A percentile compares a stretch with the other conserved stretches of the same genome.
These are phyloP conservation scores for Monosporozyma aerobia DNA, from an alignment of 805 yeast species.

Conservation along the genomic window DNA sequence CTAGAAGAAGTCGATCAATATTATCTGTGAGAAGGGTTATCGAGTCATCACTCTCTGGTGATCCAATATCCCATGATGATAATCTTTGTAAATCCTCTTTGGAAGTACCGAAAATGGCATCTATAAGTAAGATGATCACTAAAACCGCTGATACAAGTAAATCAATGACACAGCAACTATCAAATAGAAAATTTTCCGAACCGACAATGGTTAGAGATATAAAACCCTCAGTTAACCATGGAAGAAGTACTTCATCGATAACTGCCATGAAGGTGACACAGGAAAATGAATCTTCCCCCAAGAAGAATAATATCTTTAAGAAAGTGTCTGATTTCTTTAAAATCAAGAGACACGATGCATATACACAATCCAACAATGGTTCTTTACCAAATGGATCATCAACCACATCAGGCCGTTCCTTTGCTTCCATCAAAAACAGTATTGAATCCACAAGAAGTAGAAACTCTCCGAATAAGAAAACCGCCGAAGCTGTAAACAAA, in stretches of 20 bases:
- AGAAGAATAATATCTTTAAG: conserved; percentile 25
- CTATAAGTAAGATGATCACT: conserved; percentile 9
- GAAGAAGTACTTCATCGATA: background rate
- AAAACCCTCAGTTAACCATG: background rate
- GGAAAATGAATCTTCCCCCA: conserved; percentile 5
- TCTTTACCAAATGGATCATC: background rate
- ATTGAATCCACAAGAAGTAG: background rate
- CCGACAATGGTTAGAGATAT: background rate
- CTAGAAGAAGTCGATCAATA: conserved; percentile 31
- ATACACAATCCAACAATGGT: background rate
- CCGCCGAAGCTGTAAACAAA: background rate
- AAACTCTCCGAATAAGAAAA: background rate
- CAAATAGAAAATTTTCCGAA: conserved; percentile 4
- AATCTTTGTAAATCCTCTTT: conserved; percentile 2
- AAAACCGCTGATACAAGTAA: conserved; percentile 7
- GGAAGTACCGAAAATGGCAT: conserved; percentile 8
- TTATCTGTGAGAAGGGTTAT: conserved; percentile 27
- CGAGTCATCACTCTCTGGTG: conserved; percentile 10
- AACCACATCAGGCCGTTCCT: background rate
- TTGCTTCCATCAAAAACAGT: background rate
- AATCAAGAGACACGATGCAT: conserved; percentile 6
- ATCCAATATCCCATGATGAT: conserved; percentile 3
- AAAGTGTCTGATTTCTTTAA: conserved; percentile 31
- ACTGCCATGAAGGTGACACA: background rate
- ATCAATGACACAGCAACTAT: conserved; percentile 2